A percentile compares a stretch with the other conserved stretches of the same genome.
Evolutionary conservation across 306 rosid genomes (phyloP).

Genomic region (Cucurbita moschata): DNA sequence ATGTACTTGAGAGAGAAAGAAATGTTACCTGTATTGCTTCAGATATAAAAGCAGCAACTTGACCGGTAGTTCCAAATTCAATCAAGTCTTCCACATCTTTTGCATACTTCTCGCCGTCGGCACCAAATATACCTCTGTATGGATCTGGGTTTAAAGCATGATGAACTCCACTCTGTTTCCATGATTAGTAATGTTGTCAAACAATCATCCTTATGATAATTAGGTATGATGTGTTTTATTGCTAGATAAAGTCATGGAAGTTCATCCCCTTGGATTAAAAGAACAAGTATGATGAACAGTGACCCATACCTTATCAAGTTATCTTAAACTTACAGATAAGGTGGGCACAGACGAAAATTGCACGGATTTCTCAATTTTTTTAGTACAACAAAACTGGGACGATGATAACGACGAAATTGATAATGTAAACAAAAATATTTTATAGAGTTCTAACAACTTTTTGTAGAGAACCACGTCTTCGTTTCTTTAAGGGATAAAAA

Average conservation of each 20-base stretch:
- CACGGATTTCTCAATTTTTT: background rate
- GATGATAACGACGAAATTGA: background rate
- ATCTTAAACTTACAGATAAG: background rate
- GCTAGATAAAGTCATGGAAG: background rate
- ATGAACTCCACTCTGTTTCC: slow-evolving; percentile 69
- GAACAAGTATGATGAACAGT: background rate
- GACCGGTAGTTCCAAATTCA: slow-evolving; percentile 79
- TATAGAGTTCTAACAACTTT: background rate
- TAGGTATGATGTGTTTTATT: background rate
- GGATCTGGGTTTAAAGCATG: slow-evolving; percentile 93
- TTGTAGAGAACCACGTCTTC: background rate
- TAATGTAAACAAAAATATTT: background rate
- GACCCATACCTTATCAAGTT: slow-evolving; percentile 3
- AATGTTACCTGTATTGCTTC: slow-evolving; percentile 73
- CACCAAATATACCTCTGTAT: slow-evolving; percentile 81
- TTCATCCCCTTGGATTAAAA: background rate
- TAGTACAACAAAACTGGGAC: background rate
- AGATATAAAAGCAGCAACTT: slow-evolving; percentile 67
- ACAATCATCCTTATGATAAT: background rate
- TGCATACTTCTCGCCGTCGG: slow-evolving; percentile 84
- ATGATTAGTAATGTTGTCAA: background rate
- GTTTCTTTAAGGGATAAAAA: background rate
- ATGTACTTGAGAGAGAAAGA: background rate
- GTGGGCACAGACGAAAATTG: background rate
- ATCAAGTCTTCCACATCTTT: slow-evolving; percentile 71